Base-by-base conservation (phyloP, 345 rosid genomes). In the Populus davidiana region DNA sequence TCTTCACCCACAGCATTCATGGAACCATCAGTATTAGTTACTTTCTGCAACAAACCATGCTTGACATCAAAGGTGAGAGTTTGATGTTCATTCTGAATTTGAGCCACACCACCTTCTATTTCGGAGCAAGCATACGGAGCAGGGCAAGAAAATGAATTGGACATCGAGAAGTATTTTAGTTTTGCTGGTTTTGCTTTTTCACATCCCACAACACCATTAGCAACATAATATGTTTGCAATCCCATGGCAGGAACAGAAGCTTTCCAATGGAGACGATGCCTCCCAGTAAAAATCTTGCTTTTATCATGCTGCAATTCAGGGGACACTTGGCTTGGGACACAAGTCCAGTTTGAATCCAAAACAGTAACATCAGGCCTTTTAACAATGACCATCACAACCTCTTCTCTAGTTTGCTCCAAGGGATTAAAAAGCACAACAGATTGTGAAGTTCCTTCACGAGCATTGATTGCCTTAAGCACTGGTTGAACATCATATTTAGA, bases 241-340 rank as follows among this genome's bases (percentile, higher is more conserved):
- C 99, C 99, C 92, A 93, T 73, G 70, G 98, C 88, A 74, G 99
- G 97, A 72, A 92, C 86, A 72, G 93, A 86, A 80, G 94, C 97
- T 88, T 90, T 94, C 97, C 97, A 96, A 87, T 91, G 86, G 44
- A 93, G 79, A 17, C 97, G 93, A 83, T 96, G 99, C 81, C 86
- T 87, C 72, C 97, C 97, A 0, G 97, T 94, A 78, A 92, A 96
- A 41, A 85, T 71, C 69, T 90, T 92, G 83, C 80, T 81, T 70
- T 81, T 81, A 72, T 86, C 92, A 82, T 96, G 99, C 83, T 87
- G 97, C 82, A 92, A 70, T 83, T 96, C 99, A 25, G 99, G 99
- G 82, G 98, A 90, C 44, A 96, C 74, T 81, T 96, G 97, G 86
- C 99, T 96, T 82, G 82, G 87, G 64, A 94, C 90, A 84, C 97